phyloP scores from a whole-genome alignment of 1,139 yeast species.

The Sugiyamaella pinicola region DNA sequence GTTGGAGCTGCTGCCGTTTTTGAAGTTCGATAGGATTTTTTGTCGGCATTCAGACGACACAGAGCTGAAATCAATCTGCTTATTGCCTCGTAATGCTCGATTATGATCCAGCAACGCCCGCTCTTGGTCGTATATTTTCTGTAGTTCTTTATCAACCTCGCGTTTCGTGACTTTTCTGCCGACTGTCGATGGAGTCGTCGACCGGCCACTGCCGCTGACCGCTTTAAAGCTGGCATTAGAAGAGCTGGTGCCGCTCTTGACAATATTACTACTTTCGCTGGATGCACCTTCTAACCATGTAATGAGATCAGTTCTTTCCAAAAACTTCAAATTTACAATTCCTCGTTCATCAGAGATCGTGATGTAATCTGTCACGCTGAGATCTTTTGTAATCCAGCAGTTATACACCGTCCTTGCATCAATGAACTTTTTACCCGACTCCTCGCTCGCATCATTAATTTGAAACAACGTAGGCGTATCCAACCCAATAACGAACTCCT shows the following conservation, averaged over 20 bases:
- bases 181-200: neutral
- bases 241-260: neutral
- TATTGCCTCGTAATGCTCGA: constrained; percentile 75
- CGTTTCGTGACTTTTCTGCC: constrained; percentile 25
- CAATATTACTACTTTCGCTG: constrained; percentile 38
- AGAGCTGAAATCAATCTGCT: constrained; percentile 66
- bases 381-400: constrained; percentile 77
- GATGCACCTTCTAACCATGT: constrained; percentile 75
- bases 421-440: constrained; percentile 39
- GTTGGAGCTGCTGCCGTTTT: constrained; percentile 15
- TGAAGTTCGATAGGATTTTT: constrained; percentile 49
- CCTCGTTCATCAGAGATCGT: constrained; percentile 66
- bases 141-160: constrained; percentile 58
- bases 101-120: constrained; percentile 75
- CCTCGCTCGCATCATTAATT: constrained; percentile 46
- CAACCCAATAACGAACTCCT: constrained; percentile 39
- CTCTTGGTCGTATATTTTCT: constrained; percentile 59
- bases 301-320: constrained; percentile 81
- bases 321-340: constrained; percentile 73
- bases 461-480: constrained; percentile 58
- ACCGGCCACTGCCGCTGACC: neutral
- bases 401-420: constrained; percentile 68
- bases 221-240: neutral
- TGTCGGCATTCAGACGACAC: constrained; percentile 73
- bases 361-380: constrained; percentile 81